Conservation (phyloP, 163 green algal genomes). For the Chlorella variabilis region DNA sequence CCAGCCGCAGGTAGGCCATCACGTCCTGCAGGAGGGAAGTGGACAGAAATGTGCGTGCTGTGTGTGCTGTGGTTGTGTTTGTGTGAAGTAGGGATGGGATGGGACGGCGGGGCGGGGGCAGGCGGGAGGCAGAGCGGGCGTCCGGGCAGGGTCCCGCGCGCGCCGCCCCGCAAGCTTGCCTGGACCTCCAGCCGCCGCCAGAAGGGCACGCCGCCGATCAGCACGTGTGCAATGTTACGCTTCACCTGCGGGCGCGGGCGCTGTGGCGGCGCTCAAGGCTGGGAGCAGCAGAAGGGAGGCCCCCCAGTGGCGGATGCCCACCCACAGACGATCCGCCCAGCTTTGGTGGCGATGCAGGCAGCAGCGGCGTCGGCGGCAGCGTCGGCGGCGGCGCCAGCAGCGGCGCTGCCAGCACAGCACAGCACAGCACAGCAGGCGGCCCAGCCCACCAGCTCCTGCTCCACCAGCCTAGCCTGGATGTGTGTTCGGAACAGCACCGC, state of each 20-base stretch:
- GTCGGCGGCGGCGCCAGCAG: background rate
- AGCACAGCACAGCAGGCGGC: background rate
- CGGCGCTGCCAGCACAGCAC: too few species aligned
- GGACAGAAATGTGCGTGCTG: background rate
- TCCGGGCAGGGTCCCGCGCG: constrained; percentile 32
- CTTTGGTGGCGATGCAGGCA: too few species aligned
- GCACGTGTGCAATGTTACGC: constrained; percentile 57
- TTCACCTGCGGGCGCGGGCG: too few species aligned
- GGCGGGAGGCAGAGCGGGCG: too few species aligned
- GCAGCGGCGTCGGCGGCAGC: constrained; percentile 29
- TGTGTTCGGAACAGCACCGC: constrained; percentile 75
- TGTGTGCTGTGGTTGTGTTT: background rate
- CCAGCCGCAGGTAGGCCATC: constrained; percentile 73
- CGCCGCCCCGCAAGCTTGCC: background rate
- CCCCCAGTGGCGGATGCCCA: too few species aligned
- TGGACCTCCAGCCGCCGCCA: constrained; percentile 54
- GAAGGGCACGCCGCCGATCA: constrained; percentile 67
- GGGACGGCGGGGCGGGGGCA: too few species aligned
- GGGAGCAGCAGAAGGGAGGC: too few species aligned
- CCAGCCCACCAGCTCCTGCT: constrained; percentile 56
- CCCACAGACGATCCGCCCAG: too few species aligned
- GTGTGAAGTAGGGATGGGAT: too few species aligned
- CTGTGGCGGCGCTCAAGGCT: too few species aligned
- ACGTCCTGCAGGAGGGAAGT: constrained; percentile 52
- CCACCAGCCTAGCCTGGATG: constrained; percentile 50